A percentile compares a stretch with the other conserved stretches of the same genome.
These are phyloP conservation scores for Coniochaeta ligniaria DNA, from an alignment of 2,329 filamentous ascomycete species.

Conservation along the genomic window DNA sequence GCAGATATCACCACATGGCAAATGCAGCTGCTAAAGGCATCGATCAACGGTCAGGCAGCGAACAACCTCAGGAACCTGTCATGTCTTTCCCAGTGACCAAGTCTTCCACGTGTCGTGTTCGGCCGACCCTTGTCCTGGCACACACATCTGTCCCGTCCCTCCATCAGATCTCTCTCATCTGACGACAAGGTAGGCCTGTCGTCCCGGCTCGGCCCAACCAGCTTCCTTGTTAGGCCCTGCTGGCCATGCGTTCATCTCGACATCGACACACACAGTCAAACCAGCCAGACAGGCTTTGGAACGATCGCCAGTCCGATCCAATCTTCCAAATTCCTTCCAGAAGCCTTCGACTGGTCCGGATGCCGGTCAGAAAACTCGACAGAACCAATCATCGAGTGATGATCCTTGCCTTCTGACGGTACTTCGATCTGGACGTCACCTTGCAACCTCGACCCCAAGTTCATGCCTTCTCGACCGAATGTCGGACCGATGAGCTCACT, in stretches of 20 bases:
- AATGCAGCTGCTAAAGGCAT: not conserved
- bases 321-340: conserved; percentile 11
- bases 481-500: not conserved
- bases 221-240: conserved; percentile 4
- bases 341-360: conserved; percentile 12
- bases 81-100: not conserved
- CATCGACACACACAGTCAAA: not conserved
- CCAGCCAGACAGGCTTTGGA: conserved; percentile 6
- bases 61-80: not conserved
- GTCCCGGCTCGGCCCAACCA: conserved; percentile 7
- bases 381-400: conserved; percentile 6
- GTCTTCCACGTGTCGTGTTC: not conserved
- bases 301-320: conserved; percentile 7
- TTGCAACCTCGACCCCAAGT: conserved; percentile 6
- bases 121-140: not conserved
- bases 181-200: conserved; percentile 3
- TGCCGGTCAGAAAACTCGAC: conserved; percentile 14
- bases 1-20: not conserved
- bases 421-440: conserved; percentile 3
- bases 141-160: conserved; percentile 5
- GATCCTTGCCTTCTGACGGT: conserved; percentile 2
- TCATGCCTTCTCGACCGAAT: conserved; percentile 9
- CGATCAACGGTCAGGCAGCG: not conserved
- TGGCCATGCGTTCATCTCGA: conserved; percentile 5
- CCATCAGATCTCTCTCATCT: conserved; percentile 6